A percentile compares a stretch with the other conserved stretches of the same genome.
Evolutionary conservation across 257 asterid species (phyloP).

Genomic region (Scutellaria barbata): DNA sequence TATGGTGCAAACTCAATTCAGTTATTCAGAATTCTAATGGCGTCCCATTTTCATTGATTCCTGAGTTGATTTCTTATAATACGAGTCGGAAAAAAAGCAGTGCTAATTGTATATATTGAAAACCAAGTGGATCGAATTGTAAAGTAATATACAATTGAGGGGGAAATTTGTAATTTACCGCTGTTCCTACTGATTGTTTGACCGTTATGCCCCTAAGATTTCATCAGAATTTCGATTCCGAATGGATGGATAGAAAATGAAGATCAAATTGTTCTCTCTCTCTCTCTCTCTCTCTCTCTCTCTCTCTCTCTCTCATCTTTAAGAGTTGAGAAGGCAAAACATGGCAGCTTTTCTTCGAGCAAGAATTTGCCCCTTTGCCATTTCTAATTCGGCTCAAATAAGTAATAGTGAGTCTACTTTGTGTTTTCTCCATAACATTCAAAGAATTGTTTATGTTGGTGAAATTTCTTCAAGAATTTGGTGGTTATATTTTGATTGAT

Average conservation of each 20-base stretch:
- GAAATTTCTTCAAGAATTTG: background rate
- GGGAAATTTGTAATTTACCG: background rate
- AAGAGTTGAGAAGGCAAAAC: background rate
- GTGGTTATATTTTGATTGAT: slow-evolving; percentile 15
- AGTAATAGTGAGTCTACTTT: slow-evolving; percentile 37
- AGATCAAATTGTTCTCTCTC: background rate
- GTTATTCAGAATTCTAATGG: background rate
- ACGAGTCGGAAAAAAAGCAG: no score
- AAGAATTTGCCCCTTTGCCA: slow-evolving; percentile 37
- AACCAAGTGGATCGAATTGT: no score
- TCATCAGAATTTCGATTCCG: background rate
- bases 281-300: no score
- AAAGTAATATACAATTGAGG: background rate
- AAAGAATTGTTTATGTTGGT: background rate
- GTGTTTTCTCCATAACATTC: background rate
- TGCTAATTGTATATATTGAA: no score
- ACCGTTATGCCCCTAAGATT: slow-evolving; percentile 9
- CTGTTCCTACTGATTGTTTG: background rate
- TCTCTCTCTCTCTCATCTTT: no score
- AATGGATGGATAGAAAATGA: slow-evolving; percentile 28
- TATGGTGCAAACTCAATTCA: slow-evolving; percentile 7
- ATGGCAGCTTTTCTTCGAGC: slow-evolving; percentile 47
- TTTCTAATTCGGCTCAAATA: slow-evolving; percentile 37
- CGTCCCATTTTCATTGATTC: slow-evolving; percentile 1
- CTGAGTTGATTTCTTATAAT: background rate